Evolutionary conservation across 768 basidiomycete species (phyloP), one percentile per base, ranked within the genome.

Genomic region (Suillus cothurnatus): DNA sequence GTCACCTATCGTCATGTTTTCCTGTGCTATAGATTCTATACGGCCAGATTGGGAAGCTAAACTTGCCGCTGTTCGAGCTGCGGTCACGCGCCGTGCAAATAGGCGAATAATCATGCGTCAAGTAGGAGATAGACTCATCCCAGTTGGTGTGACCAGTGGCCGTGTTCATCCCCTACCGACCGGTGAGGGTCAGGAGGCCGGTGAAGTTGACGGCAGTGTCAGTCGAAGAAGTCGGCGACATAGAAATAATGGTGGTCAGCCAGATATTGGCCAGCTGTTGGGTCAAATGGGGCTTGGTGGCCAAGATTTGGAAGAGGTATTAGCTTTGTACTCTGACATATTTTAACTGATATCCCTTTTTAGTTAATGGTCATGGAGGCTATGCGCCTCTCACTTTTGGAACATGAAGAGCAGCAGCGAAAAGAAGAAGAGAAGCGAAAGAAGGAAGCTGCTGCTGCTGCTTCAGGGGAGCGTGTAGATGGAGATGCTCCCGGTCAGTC

Each of bases 281-380:
- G 81, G 82, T 47, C 73, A 78, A 34, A 84, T 94, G 82, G 88
- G 88, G 19, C 81, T 94, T 68, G 87, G 84, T 56, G 93, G 92
- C n/a, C 91, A 92, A 76, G 95, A 97, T 79, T 77, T 97, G 63
- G 95, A 96, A 82, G 95, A 97, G 84, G 95, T 94, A 71, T 72
- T 86, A 75, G 53, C 57, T 47, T 65, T 65, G 60, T 66, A 41
- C 62, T 43, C 31, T 50, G n/a, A 60, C 39, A 32, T 68, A 34
- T 53, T 67, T 64, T 12, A 59, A 32, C 68, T 73, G 50, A 70
- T 62, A 23, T 63, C 26, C 56, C 41, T 56, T 55, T 69, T 47
- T 67, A 99, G 94, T 79, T 99, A 52, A 98, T 99, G 97, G 82
- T 99, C 62, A 96, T 96, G 93, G 97, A 99, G 79, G 97, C 97